A percentile compares a stretch with the other conserved stretches of the same genome.
phyloP scores from a whole-genome alignment of 192 early-diverging fungal species.

The Coemansia interrupta region DNA sequence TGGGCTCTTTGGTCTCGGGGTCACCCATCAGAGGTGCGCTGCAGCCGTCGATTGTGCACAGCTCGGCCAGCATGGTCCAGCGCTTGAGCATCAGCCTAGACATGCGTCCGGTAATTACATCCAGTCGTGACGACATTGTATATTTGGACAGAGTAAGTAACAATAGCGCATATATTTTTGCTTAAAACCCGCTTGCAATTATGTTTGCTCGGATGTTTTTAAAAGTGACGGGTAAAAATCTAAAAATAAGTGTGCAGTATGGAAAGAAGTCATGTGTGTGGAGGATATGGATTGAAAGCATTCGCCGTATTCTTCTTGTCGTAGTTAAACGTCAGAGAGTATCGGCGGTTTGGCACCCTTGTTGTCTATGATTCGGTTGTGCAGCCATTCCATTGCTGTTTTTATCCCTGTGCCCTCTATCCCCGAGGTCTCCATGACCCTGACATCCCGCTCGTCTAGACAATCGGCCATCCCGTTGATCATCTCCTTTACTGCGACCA shows the following conservation, averaged over 20 bases:
- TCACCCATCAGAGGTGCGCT: conserved; percentile 40
- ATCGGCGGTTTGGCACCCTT: conserved; percentile 74
- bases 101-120: conserved; percentile 39
- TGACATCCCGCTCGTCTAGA: conserved; percentile 81
- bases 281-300: neutral
- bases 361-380: conserved; percentile 77
- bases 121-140: conserved; percentile 28
- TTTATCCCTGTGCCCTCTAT: conserved; percentile 70
- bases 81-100: conserved; percentile 48
- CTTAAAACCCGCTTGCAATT: neutral
- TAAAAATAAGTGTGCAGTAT: neutral
- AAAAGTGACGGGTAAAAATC: neutral
- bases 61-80: conserved; percentile 49
- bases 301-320: neutral
- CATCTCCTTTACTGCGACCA: conserved; percentile 86
- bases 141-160: neutral
- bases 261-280: neutral
- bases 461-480: conserved; percentile 83
- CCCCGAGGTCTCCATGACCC: conserved; percentile 60
- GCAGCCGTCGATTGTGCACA: conserved; percentile 29
- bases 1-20: conserved; percentile 21
- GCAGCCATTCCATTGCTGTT: conserved; percentile 91
- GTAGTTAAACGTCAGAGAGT: conserved; percentile 2
- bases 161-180: neutral
- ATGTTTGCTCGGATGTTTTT: neutral